Base-by-base conservation (phyloP, 441 rosid species). In the Gossypium schwendimanii region DNA sequence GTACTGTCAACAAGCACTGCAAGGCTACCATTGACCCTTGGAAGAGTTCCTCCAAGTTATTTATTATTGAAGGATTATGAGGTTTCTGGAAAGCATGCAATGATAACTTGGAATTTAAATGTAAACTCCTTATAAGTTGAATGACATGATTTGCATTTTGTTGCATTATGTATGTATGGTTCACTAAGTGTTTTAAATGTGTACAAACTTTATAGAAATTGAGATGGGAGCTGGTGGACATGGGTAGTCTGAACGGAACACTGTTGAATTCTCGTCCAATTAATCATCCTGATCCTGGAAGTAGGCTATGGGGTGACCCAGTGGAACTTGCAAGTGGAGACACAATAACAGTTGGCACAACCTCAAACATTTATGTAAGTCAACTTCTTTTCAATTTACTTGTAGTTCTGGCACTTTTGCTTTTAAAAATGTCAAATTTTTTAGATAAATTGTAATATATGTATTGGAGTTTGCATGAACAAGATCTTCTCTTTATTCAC, bases 51-150 rank as follows among this genome's bases (percentile, higher is more conserved):
- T 77, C 92, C 92, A 31, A 78, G 96, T 82, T 90, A 86, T 75
- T 70, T 92, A 76, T 54, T 82, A 61, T 76, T 93, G 82, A 89
- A 88, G 73, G 99, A 93, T 79, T 83, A 90, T 0, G 97, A 95
- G 85, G 94, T 95, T 74, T 95, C 98, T 0, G 98, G 97, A 80
- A 95, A 89, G 87, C 98, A 95, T 93, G 98, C 97, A 36, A 81
- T 87, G 83, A 90, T 95, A 78, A 89, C 85, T 74, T 95, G 98
- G 98, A 93, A 95, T 79, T 53, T 81, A 60, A 80, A 86, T 83
- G 98, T 93, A 83, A 81, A 75, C 49, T 81, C 75, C 75, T 75
- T 75, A 36, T 65, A 62, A 24, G 63, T 55, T 54, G 17, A 39
- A 54, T 10, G 11, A 17, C 60, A 59, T 72, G 78, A 23, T 64